These are phyloP conservation scores for Colletotrichum aenigma DNA, from an alignment of 2,329 filamentous ascomycete species.

Conservation along the genomic window DNA sequence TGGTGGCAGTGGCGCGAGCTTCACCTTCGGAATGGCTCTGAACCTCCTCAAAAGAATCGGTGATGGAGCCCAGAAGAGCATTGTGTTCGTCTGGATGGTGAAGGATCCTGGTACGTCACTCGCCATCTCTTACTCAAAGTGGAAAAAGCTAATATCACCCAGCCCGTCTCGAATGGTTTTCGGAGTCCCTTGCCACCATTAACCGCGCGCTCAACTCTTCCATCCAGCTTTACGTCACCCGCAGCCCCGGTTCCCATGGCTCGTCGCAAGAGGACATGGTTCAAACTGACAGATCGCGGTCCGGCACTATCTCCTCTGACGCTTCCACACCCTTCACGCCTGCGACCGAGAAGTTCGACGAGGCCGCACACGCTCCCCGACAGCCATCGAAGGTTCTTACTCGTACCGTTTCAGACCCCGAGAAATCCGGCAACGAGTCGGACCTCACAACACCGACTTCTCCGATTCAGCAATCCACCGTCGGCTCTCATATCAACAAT, in stretches of 20 bases:
- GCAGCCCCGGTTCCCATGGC: background rate
- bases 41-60: slow-evolving; percentile 34
- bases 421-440: slow-evolving; percentile 25
- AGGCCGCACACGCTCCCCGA: background rate
- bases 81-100: slow-evolving; percentile 46
- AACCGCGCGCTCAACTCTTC: slow-evolving; percentile 31
- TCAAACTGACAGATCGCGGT: background rate
- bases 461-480: background rate
- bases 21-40: slow-evolving; percentile 47
- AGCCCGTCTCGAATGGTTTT: slow-evolving; percentile 43
- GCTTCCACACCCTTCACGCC: background rate
- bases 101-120: slow-evolving; percentile 35
- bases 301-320: background rate
- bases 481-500: slow-evolving; percentile 14
- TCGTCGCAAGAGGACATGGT: background rate
- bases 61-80: slow-evolving; percentile 23
- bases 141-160: slow-evolving; percentile 1
- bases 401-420: slow-evolving; percentile 15
- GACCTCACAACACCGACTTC: slow-evolving; percentile 11
- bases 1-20: slow-evolving; percentile 62
- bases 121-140: background rate
- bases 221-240: slow-evolving; percentile 39
- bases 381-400: slow-evolving; percentile 14
- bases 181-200: slow-evolving; percentile 36
- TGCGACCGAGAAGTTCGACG: slow-evolving; percentile 1